phyloP scores from a whole-genome alignment of 768 basidiomycete species.

The Mycena capillaripes region DNA sequence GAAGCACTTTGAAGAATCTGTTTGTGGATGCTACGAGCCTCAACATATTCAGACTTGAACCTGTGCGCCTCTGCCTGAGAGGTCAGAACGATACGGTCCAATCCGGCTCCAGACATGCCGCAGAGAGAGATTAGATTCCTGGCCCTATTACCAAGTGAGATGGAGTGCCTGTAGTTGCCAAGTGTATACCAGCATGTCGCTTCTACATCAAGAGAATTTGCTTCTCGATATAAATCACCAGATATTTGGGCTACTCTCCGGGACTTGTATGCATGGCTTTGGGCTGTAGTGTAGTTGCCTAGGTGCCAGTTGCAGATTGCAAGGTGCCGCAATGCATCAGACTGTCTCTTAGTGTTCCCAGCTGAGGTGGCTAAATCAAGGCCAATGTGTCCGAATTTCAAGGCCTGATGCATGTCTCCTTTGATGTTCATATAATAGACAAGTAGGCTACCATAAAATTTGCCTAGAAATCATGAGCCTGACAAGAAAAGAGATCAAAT shows the following conservation, averaged over 20 bases:
- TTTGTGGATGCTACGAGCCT: background rate
- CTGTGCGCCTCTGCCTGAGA: background rate
- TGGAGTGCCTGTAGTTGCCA: too few relatives aligned
- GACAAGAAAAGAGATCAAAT: background rate
- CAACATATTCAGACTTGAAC: background rate
- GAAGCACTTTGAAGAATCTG: background rate
- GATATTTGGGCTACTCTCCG: too few relatives aligned
- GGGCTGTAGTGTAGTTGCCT: too few relatives aligned
- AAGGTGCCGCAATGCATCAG: too few relatives aligned
- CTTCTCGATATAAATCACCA: too few relatives aligned
- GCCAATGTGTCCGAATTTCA: background rate
- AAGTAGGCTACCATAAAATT: background rate
- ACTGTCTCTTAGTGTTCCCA: too few relatives aligned
- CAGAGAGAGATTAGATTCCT: background rate
- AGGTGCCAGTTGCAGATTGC: too few relatives aligned
- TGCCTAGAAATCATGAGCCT: background rate
- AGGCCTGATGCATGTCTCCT: background rate
- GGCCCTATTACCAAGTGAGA: too few relatives aligned
- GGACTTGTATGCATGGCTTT: too few relatives aligned
- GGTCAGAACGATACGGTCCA: background rate
- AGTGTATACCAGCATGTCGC: too few relatives aligned
- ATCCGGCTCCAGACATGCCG: background rate
- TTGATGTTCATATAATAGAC: background rate
- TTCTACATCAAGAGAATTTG: too few relatives aligned
- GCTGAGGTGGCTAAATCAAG: too few relatives aligned